Evolutionary conservation across 2,329 filamentous ascomycete genomes (phyloP), one percentile per base, ranked within the genome.

Genomic region (Boeremia exigua): DNA sequence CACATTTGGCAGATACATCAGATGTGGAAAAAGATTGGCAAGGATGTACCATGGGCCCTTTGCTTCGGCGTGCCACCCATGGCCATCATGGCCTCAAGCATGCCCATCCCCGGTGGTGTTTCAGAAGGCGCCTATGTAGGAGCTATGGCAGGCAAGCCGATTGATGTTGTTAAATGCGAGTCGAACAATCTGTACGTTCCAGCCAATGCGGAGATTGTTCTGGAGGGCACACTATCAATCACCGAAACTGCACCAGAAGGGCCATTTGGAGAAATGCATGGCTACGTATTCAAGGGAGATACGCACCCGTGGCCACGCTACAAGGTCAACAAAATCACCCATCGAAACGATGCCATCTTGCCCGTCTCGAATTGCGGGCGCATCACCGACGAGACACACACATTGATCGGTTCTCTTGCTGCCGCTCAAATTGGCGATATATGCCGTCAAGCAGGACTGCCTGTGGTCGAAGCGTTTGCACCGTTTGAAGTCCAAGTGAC

Each of bases 111-210:
- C 0, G 78, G 79, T 15, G 79, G 80, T 0, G 69, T 83, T 0
- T 77, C 76, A 0, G 82, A 84, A 62, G 77, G 75, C 3, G 79
- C 73, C 1, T 84, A 82, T 48, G 72, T 83, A 6, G 81, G 81
- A 1, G 75, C 80, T 0, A 70, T 84, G 48, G 73, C 73, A 1
- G 81, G 81, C 2, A 55, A 65, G 0, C 69, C 81, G 0, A 52
- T 84, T 6, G 78, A 84, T 29, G 59, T 84, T 0, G 77, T 81
- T 32, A 83, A 82, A 59, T 83, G 81, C 50, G 81, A 84, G n/a
- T 80, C 77, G 0, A 84, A 80, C 51, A 72, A 78, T 23, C 62
- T 84, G 0, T 63, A 73, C 3, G 80, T 84, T 1, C 82, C 82
- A 0, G 81, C 82, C 0, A 81, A 77, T 50, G 63, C 72, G 0